A percentile compares a stretch with the other conserved stretches of the same genome.
phyloP scores from a whole-genome alignment of 768 basidiomycete species.

The Mycena epipterygia region DNA sequence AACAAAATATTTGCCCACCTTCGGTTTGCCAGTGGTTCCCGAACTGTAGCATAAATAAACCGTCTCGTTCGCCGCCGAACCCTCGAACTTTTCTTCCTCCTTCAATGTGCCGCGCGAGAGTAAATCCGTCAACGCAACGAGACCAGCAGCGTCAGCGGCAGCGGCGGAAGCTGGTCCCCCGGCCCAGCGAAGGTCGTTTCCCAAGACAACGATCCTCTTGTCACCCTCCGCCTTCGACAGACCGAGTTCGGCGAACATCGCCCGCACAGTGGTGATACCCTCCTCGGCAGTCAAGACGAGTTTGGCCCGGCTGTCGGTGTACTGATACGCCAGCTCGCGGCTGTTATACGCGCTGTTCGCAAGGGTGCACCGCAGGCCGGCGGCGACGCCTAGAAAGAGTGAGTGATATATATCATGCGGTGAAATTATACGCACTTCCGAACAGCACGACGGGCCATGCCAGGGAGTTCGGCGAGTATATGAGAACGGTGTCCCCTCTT shows the following conservation, averaged over 20 bases:
- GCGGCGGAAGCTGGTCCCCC: constrained; percentile 11
- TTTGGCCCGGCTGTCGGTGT: constrained; percentile 63
- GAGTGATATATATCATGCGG: no score
- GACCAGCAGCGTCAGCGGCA: constrained; percentile 9
- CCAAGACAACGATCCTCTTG: constrained; percentile 29
- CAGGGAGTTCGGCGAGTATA: constrained; percentile 69
- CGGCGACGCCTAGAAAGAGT: constrained; percentile 56
- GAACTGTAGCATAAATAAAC: constrained; percentile 45
- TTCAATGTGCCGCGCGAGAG: constrained; percentile 32
- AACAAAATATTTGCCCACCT: constrained; percentile 48
- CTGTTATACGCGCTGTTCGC: constrained; percentile 69
- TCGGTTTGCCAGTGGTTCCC: constrained; percentile 75
- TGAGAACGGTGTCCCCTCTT: constrained; percentile 60
- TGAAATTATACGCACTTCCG: constrained; percentile 37
- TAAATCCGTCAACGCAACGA: constrained; percentile 27
- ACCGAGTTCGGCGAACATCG: constrained; percentile 37
- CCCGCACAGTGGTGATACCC: constrained; percentile 36
- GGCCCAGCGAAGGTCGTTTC: constrained; percentile 27
- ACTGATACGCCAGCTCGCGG: constrained; percentile 69
- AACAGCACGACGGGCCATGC: constrained; percentile 65
- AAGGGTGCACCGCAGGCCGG: constrained; percentile 65
- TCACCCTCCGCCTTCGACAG: constrained; percentile 30
- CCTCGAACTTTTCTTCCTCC: constrained; percentile 43
- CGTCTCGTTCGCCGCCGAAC: constrained; percentile 39
- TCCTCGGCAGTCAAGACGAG: constrained; percentile 65